Evolutionary conservation across 768 basidiomycete genomes (phyloP), one percentile per base, ranked within the genome.

Genomic region (Pleurotus sapidus): DNA sequence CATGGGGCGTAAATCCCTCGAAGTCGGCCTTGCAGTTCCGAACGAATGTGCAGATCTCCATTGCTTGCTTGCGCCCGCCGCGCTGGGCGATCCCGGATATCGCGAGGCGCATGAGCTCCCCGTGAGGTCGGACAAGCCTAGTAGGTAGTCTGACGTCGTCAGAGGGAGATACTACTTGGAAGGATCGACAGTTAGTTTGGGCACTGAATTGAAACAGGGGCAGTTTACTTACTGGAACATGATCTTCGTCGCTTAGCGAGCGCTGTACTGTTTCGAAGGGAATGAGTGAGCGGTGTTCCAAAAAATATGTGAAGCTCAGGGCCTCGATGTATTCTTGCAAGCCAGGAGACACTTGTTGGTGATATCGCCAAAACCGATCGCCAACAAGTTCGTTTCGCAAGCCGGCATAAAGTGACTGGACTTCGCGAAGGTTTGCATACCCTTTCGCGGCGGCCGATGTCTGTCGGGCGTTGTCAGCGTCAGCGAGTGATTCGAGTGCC

Each of bases 291-390:
- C 81, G 78, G 61, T 86, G 75, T 57, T 91, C 84, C 49, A 96
- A 80, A 67, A 91, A 98, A 70, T 95, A 83, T 0, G 91, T 81
- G 67, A 98, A 95, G 64, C 92, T 89, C 57, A 94, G 74, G 1
- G 91, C 95, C 70, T 98, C 97, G 61, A 98, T 92, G 72, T 94
- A 98, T 73, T 98, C 97, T 70, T 98, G 95, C 25, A 98, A 72
- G 3, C 95, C 87, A 1, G 88, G 84, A 5, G 89, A 90, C 56
- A 92, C 74, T 60, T 87, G 82, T 34, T 82, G 80, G 64, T 89
- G 81, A 68, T 89, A 86, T 48, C 86, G 79, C 91, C 93, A 94
- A 70, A 88, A 94, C 38, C 74, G 78, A 49, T 88, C 85, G 9
- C 83, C 87, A 39, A 71, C 72, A 7, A 95, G 71, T 59, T 93